Evolutionary conservation across 208 protist species (phyloP).

Genomic region (Angomonas desouzai): DNA sequence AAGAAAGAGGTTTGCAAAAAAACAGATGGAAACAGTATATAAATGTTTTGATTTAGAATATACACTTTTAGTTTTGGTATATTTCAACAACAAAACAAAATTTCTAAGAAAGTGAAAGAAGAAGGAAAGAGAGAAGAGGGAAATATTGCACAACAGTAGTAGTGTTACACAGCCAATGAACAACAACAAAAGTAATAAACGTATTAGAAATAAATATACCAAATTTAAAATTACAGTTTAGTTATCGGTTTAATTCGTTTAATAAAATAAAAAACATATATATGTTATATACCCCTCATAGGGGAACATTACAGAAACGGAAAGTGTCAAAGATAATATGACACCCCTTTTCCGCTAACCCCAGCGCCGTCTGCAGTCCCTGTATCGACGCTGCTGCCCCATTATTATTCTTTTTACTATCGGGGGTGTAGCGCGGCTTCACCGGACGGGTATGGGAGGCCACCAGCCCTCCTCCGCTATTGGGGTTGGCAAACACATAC

Average conservation of each 20-base stretch:
- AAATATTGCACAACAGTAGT: not conserved
- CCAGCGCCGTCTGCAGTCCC: conserved; percentile 41
- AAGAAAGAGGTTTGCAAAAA: too few relatives aligned
- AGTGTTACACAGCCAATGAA: too few relatives aligned
- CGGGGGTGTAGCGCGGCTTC: not conserved
- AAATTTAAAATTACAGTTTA: too few relatives aligned
- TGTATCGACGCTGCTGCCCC: conserved; percentile 20
- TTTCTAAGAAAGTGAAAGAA: conserved; percentile 9
- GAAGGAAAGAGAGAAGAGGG: conserved; percentile 1
- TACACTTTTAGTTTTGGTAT: too few relatives aligned
- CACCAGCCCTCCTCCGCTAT: conserved; percentile 40
- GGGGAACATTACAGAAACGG: conserved; percentile 60
- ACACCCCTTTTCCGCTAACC: conserved; percentile 54
- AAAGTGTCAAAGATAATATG: conserved; percentile 71
- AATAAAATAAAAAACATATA: not conserved
- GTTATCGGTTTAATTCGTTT: conserved; percentile 2
- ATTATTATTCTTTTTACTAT: too few relatives aligned
- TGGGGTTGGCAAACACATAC: conserved; percentile 68
- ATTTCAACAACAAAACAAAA: too few relatives aligned
- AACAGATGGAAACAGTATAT: too few relatives aligned
- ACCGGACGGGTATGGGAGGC: conserved; percentile 31
- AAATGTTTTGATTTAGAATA: too few relatives aligned
- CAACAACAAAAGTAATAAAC: not conserved
- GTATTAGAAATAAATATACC: not conserved
- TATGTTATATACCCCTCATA: conserved; percentile 11